Percentiles rank a stretch among this genome's conserved stretches.
phyloP scores from a whole-genome alignment of 768 basidiomycete species.

The Leucocoprinus leucothites region DNA sequence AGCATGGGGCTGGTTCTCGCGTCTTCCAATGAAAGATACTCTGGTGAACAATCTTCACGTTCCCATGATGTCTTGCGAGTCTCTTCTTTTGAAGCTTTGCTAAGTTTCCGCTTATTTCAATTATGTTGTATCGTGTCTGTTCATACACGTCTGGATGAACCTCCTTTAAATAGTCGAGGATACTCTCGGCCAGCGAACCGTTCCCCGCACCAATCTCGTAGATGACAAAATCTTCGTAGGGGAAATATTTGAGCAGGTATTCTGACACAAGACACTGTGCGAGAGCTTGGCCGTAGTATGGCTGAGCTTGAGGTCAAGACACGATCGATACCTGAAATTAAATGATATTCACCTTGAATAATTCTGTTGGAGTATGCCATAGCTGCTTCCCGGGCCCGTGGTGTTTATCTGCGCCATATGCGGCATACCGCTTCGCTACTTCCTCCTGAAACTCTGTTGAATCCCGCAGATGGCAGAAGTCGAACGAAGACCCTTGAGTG shows the following conservation, averaged over 20 bases:
- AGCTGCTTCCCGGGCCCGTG: slow-evolving; percentile 83
- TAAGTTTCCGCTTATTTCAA: slow-evolving; percentile 87
- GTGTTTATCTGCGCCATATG: slow-evolving; percentile 58
- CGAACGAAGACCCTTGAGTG: slow-evolving; percentile 52
- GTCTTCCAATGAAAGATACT: slow-evolving; percentile 86
- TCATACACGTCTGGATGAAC: slow-evolving; percentile 91
- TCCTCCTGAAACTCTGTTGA: slow-evolving; percentile 76
- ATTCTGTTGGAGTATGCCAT: slow-evolving; percentile 98
- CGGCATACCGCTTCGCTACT: slow-evolving; percentile 73
- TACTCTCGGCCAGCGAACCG: slow-evolving; percentile 88
- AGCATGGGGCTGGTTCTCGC: slow-evolving; percentile 80
- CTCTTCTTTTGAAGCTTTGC: slow-evolving; percentile 68
- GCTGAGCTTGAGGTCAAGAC: slow-evolving; percentile 46
- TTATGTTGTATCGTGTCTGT: slow-evolving; percentile 87
- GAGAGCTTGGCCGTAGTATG: slow-evolving; percentile 91
- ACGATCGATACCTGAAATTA: not conserved
- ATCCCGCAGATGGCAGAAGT: slow-evolving; percentile 68
- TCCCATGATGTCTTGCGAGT: slow-evolving; percentile 60
- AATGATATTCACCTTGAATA: slow-evolving; percentile 77
- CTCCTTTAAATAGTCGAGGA: slow-evolving; percentile 75
- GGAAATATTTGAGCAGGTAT: slow-evolving; percentile 93
- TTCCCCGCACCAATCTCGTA: slow-evolving; percentile 99
- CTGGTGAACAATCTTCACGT: slow-evolving; percentile 65
- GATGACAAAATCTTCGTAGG: slow-evolving; percentile 92
- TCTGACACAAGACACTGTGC: slow-evolving; percentile 87